phyloP scores from a whole-genome alignment of 306 rosid species.

The Rosa multiflora region DNA sequence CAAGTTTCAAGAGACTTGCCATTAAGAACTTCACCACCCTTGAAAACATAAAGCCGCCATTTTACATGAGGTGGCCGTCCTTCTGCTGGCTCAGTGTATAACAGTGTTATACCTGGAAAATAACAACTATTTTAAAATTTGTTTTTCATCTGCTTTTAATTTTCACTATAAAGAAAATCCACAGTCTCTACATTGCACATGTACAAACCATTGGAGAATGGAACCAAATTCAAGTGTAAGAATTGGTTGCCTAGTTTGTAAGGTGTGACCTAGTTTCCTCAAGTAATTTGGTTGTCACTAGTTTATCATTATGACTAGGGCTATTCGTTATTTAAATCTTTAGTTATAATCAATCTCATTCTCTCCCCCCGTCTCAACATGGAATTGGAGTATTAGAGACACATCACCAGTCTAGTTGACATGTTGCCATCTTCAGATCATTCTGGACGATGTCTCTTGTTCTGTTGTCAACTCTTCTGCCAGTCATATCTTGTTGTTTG shows the following conservation, averaged over 20 bases:
- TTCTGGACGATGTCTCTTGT: not conserved
- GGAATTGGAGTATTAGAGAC: not conserved
- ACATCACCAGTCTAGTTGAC: not conserved
- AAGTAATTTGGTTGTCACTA: not conserved
- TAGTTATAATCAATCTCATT: not conserved
- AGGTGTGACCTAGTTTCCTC: not conserved
- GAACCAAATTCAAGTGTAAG: not conserved
- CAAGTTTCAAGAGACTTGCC: constrained; percentile 46
- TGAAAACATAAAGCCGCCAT: constrained; percentile 97
- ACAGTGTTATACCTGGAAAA: constrained; percentile 69
- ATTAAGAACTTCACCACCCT: constrained; percentile 87
- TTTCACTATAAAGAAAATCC: not conserved
- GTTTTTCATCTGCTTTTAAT: not conserved
- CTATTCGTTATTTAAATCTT: not conserved
- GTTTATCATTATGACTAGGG: not conserved
- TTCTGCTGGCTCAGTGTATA: constrained; percentile 82
- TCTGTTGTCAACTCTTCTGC: not conserved
- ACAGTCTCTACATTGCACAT: not conserved
- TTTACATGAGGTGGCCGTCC: constrained; percentile 79
- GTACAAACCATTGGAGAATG: not conserved
- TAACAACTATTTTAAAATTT: constrained; percentile 7
- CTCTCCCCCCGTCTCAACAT: not conserved
- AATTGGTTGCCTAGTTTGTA: not conserved
- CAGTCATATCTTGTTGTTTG: not conserved
- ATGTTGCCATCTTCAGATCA: not conserved